A percentile compares a stretch with the other conserved stretches of the same genome.
These are phyloP conservation scores for Beauveria sp. DNA, from an alignment of 2,329 filamentous ascomycete species.

Conservation along the genomic window DNA sequence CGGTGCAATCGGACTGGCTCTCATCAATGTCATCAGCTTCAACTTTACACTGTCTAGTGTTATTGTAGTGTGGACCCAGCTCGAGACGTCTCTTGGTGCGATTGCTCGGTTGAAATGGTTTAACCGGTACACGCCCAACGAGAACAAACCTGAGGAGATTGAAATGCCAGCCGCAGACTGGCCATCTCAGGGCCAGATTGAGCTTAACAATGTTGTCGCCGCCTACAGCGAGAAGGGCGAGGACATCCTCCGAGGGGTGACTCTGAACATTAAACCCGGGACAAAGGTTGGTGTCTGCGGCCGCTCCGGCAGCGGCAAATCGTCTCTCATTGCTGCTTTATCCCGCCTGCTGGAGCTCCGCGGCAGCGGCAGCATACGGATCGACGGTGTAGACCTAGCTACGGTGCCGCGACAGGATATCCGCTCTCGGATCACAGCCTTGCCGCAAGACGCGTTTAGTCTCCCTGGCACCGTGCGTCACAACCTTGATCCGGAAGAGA, in stretches of 20 bases:
- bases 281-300: constrained; percentile 44
- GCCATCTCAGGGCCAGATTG: constrained; percentile 20
- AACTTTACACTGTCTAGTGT: constrained; percentile 24
- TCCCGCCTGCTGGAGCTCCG: constrained; percentile 40
- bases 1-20: constrained; percentile 12
- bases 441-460: constrained; percentile 42
- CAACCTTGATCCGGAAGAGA: constrained; percentile 37
- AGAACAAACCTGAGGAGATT: constrained; percentile 16
- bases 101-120: constrained; percentile 28
- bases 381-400: constrained; percentile 36
- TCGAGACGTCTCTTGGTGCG: constrained; percentile 30
- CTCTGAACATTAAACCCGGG: constrained; percentile 23
- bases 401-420: constrained; percentile 33
- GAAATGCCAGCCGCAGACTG: constrained; percentile 16
- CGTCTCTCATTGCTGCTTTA: constrained; percentile 37
- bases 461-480: constrained; percentile 37
- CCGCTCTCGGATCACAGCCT: constrained; percentile 33
- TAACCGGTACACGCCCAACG: constrained; percentile 18
- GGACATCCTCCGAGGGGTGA: constrained; percentile 13
- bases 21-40: constrained; percentile 22
- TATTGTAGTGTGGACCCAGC: constrained; percentile 27
- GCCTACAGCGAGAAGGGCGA: constrained; percentile 16
- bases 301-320: constrained; percentile 44
- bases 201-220: constrained; percentile 20
- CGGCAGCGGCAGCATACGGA: constrained; percentile 24